Evolutionary conservation across 805 yeast species (phyloP).

Genomic region (Tetrapisispora phaffii): DNA sequence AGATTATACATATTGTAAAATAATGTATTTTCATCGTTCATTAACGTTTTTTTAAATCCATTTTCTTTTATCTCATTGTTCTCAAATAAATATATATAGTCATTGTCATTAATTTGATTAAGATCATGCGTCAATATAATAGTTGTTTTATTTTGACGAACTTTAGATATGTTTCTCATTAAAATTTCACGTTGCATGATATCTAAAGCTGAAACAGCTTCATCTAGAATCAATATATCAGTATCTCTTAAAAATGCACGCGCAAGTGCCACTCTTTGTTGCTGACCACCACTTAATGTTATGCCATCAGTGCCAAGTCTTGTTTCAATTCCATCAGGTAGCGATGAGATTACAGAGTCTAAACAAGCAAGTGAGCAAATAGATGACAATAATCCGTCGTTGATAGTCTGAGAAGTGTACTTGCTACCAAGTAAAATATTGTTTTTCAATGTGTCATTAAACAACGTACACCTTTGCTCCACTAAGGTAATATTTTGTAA

Average conservation of each 20-base stretch:
- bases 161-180: conserved; percentile 40
- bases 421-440: conserved; percentile 50
- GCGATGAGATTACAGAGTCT: conserved; percentile 35
- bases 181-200: conserved; percentile 36
- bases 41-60: conserved; percentile 33
- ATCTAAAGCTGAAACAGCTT: conserved; percentile 78
- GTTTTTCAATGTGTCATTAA: conserved; percentile 50
- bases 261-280: conserved; percentile 75
- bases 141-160: conserved; percentile 67
- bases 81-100: conserved; percentile 49
- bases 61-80: conserved; percentile 44
- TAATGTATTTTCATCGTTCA: conserved; percentile 6
- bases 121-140: conserved; percentile 74
- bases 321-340: conserved; percentile 50
- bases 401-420: conserved; percentile 13
- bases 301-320: conserved; percentile 37
- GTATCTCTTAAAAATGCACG: conserved; percentile 68
- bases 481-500: conserved; percentile 57
- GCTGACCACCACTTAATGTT: conserved; percentile 81
- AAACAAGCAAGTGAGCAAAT: conserved; percentile 49
- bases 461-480: conserved; percentile 60
- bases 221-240: conserved; percentile 75
- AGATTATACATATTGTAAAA: conserved; percentile 9
- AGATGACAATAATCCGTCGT: conserved; percentile 21
- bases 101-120: conserved; percentile 44